Evolutionary conservation across 139 green algal species (phyloP), one percentile per base, ranked within the genome.

Genomic region (Auxenochlorella protothecoides): DNA sequence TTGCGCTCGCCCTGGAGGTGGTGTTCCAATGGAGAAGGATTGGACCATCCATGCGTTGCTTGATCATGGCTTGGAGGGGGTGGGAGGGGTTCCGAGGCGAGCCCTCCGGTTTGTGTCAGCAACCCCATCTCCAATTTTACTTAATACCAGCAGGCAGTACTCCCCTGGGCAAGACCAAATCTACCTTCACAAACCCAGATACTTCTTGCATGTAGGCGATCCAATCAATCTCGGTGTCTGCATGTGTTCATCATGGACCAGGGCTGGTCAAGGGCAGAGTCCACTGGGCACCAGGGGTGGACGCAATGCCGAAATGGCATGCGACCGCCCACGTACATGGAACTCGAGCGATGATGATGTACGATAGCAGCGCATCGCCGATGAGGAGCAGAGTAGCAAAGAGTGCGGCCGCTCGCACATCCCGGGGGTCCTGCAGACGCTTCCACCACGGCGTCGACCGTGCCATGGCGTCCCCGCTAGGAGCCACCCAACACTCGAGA

Each of bases 1-100:
- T 96, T 85, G 8, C 78, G 72, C 79, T 96, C 88, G 8, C 91
- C 89, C 61, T 82, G 74, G 59, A 78, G 5, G 51, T 77, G 81
- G 2, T 53, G 61, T 15, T 63, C 7, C 3, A 11, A 13, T 14
- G 0, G 13, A 12, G 6, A 11, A 55, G 16, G 53, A 6, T 68
- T 54, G 62, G 59, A 6, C 51, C 53, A 13, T 66, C 4, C 4
- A 3, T 10, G 55, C 10, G 52, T 7, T 54, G 6, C 4, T 3
- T 44, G 51, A 55, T 5, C n/a, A n/a, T 13, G 5, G n/a, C 66
- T 54, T 16, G 57, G 44, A 10, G n/a, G 54, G 53, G 52, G 16
- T 15, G 59, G 61, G 54, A 3, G 7, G 16, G 55, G 13, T 56
- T 68, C 14, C 10, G 15, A 44, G 63, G 52, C 51, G 5, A n/a